Conservation (phyloP, 768 basidiomycete genomes). For the Tubosaeta brunneosetosa region DNA sequence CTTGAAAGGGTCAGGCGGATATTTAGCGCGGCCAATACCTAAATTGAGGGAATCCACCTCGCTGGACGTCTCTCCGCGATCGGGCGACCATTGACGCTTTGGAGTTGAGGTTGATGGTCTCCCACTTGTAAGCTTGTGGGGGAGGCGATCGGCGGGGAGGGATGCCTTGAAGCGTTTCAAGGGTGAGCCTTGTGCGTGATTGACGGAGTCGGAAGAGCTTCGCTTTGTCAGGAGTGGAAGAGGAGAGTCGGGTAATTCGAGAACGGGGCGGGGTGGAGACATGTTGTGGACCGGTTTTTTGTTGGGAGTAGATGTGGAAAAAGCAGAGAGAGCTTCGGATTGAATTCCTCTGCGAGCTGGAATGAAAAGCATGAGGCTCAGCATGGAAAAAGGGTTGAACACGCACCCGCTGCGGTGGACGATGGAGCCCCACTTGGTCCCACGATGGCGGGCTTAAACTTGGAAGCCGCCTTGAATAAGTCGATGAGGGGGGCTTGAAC, state of each 20-base stretch:
- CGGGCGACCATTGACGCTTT: slow-evolving; percentile 14
- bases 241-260: slow-evolving; percentile 13
- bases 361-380: slow-evolving; percentile 6
- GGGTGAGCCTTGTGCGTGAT: slow-evolving; percentile 2
- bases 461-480: slow-evolving; percentile 24
- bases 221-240: slow-evolving; percentile 28
- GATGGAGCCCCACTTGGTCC: neutral
- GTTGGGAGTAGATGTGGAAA: slow-evolving; percentile 36
- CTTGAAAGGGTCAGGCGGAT: slow-evolving; percentile 19
- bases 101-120: neutral
- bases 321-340: slow-evolving; percentile 36
- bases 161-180: slow-evolving; percentile 33
- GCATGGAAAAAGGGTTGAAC: neutral
- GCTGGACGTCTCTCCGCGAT: slow-evolving; percentile 11
- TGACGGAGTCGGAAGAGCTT: slow-evolving; percentile 17
- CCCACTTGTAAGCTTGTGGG: slow-evolving; percentile 3
- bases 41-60: slow-evolving; percentile 24
- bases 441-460: slow-evolving; percentile 43
- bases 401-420: slow-evolving; percentile 10
- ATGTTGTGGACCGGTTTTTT: slow-evolving; percentile 17
- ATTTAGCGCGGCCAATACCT: slow-evolving; percentile 1
- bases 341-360: slow-evolving; percentile 24
- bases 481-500: neutral
- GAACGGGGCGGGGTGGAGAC: slow-evolving; percentile 11
- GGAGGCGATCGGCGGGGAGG: slow-evolving; percentile 25